Evolutionary conservation across 768 basidiomycete species (phyloP), one percentile per base, ranked within the genome.

Genomic region (Brasilioporus rufonigricans): DNA sequence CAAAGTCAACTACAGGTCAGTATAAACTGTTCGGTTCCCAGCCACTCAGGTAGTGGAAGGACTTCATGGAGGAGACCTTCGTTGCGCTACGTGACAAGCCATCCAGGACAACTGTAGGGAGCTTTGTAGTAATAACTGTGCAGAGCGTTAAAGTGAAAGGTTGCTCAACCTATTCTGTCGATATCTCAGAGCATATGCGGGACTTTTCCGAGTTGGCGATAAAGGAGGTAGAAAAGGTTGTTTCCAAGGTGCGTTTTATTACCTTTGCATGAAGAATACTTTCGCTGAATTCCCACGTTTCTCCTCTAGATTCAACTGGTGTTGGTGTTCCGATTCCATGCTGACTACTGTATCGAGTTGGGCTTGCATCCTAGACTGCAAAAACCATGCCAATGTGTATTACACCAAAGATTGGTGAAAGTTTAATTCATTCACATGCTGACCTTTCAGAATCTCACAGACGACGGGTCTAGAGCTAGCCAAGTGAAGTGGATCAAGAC

Each of bases 1-100:
- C 27, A 31, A 38, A 8, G 39, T 2, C 49, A 9, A 2, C 18
- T 1, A 31, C 9, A 5, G 4, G 7, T 1, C 26, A n/a, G 18
- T 54, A 56, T 11, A 14, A 1, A 12, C 6, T 47, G 7, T 62
- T 58, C 13, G 2, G 36, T 36, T 18, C 10, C 11, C 0, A 0
- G 4, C n/a, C 52, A 16, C 40, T 52, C 24, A 27, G 49, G 12
- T 66, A 61, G 67, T 69, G 67, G 9, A n/a, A n/a, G n/a, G n/a
- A n/a, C n/a, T n/a, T n/a, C n/a, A 2, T n/a, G n/a, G n/a, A n/a
- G n/a, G n/a, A n/a, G n/a, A n/a, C n/a, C n/a, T n/a, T n/a, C n/a
- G n/a, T n/a, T 0, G 31, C 16, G 10, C 49, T 50, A 9, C 40
- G 23, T 10, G 49, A 41, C 21, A 50, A 24, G 21, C 40, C 49